Percentiles rank a stretch among this genome's conserved stretches.
phyloP scores from a whole-genome alignment of 192 early-diverging fungal species.

The Backusella westeae region DNA sequence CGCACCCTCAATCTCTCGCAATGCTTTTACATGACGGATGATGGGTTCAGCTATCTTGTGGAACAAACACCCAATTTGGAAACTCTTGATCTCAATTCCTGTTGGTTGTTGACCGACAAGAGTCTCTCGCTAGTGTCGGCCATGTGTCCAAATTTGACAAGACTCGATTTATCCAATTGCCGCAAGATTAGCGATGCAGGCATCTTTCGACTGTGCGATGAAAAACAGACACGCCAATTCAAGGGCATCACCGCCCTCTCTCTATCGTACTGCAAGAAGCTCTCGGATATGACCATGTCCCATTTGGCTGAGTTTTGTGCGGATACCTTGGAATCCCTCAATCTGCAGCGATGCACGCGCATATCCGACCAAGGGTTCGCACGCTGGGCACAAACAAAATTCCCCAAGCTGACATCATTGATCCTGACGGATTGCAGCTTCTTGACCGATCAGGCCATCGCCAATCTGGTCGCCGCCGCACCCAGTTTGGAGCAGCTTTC shows the following conservation, averaged over 20 bases:
- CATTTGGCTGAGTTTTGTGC: constrained; percentile 45
- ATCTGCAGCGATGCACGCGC: constrained; percentile 76
- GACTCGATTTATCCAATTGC: constrained; percentile 77
- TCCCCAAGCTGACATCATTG: constrained; percentile 48
- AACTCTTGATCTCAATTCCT: constrained; percentile 55
- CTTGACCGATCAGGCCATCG: constrained; percentile 64
- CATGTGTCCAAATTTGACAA: constrained; percentile 43
- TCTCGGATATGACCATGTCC: constrained; percentile 60
- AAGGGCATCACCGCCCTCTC: constrained; percentile 39
- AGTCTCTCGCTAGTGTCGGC: constrained; percentile 49
- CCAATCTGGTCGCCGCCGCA: constrained; percentile 49
- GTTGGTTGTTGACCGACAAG: constrained; percentile 72
- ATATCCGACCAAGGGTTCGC: constrained; percentile 65
- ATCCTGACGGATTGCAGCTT: constrained; percentile 76
- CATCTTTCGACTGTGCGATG: constrained; percentile 46
- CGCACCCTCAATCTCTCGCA: constrained; percentile 53
- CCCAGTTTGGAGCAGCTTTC: constrained; percentile 53
- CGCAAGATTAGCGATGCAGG: constrained; percentile 69
- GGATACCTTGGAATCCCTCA: constrained; percentile 53
- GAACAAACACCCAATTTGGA: constrained; percentile 39
- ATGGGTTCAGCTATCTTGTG: constrained; percentile 47
- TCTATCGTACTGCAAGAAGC: constrained; percentile 75
- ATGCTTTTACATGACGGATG: constrained; percentile 72
- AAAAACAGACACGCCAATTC: background rate
- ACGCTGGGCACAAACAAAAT: constrained; percentile 38